Base-by-base conservation (phyloP, 768 basidiomycete genomes). In the Mycena floridula region DNA sequence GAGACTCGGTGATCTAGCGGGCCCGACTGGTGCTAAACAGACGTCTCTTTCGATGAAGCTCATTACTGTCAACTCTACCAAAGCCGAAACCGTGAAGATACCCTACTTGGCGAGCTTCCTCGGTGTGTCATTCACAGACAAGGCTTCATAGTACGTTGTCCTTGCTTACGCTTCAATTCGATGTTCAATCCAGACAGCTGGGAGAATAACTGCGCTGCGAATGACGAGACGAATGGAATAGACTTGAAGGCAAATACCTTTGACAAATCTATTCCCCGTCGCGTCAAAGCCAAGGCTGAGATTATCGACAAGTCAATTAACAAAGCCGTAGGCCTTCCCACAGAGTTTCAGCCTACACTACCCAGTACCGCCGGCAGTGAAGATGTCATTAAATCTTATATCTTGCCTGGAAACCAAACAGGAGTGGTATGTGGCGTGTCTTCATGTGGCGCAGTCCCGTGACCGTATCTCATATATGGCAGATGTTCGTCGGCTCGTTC, bases 401-500 rank as follows among this genome's bases (percentile, higher is more conserved):
- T 81, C 21, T 61, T 82, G 7, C 72, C 77, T 2, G 74, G 70
- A 46, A 74, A 72, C 20, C 68, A 69, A 49, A 81, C 79, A 1
- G 81, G 79, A 13, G 81, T 81, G 5, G 77, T 81, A 44, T 51
- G 76, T 67, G 7, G 4, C 23, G n/a, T n/a, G n/a, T n/a, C n/a
- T n/a, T n/a, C n/a, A n/a, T n/a, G n/a, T n/a, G n/a, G n/a, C n/a
- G n/a, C n/a, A n/a, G n/a, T n/a, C n/a, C n/a, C n/a, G n/a, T n/a
- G n/a, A 4, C 30, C 32, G 21, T 21, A 42, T 16, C 43, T 25
- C 7, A 40, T 15, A 11, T 4, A 28, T n/a, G 4, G 16, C 51
- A 80, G 76, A 78, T 81, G 71, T 79, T 76, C 50, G 69, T 81
- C 4, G 78, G 80, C 13, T 77, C 78, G 0, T 84, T 84, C 51